Evolutionary conservation across 768 basidiomycete genomes (phyloP).

Genomic region (Mycena rosella): DNA sequence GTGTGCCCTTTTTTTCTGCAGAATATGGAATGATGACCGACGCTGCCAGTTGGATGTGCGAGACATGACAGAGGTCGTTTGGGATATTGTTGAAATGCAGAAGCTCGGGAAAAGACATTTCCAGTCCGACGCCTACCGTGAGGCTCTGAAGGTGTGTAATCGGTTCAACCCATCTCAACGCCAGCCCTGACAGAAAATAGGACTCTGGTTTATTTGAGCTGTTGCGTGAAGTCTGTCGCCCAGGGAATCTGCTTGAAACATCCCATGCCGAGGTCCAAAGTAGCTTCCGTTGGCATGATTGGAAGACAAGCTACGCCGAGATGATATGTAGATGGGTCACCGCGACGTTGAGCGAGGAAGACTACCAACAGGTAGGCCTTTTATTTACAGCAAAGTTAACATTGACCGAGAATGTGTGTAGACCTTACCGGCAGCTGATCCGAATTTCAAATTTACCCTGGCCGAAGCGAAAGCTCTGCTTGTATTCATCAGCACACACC

Average conservation of each 20-base stretch:
- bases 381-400: too few species aligned
- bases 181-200: neutral
- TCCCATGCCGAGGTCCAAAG: neutral
- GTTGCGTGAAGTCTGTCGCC: neutral
- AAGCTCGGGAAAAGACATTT: neutral
- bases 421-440: neutral
- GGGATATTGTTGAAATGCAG: neutral
- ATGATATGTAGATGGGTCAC: neutral
- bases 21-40: too few species aligned
- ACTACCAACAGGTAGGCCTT: neutral
- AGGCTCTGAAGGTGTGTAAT: neutral
- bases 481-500: neutral
- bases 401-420: neutral
- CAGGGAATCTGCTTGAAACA: neutral
- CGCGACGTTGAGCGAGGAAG: neutral
- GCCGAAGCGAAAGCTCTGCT: neutral
- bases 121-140: neutral
- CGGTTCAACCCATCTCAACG: too few species aligned
- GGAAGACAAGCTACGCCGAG: constrained; percentile 6
- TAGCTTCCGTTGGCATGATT: constrained; percentile 6
- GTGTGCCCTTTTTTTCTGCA: too few species aligned
- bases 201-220: neutral
- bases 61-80: neutral
- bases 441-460: neutral
- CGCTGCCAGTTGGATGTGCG: neutral